Conservation (phyloP, 805 yeast species). For the Pichia manshurica region DNA sequence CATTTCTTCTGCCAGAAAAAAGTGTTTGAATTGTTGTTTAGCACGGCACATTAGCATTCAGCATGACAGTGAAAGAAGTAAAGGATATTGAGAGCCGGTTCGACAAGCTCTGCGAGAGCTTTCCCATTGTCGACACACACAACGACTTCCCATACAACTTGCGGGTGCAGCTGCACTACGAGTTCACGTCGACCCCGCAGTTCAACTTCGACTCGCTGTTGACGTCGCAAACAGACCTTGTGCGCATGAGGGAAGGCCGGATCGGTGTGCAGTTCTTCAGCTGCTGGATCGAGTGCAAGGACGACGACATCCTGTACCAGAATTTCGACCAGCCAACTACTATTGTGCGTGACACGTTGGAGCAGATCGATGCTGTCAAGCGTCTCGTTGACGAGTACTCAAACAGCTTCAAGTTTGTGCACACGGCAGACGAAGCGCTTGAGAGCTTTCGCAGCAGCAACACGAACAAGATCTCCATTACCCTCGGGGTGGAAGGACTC, state of each 20-base stretch:
- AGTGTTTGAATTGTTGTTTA: too few relatives aligned
- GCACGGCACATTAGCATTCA: too few relatives aligned
- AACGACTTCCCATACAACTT: constrained; percentile 47
- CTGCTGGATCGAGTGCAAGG: constrained; percentile 43
- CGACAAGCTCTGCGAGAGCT: constrained; percentile 14
- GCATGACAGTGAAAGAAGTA: constrained; percentile 11
- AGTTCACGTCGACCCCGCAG: constrained; percentile 22
- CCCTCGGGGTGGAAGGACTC: constrained; percentile 50
- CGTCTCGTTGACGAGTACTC: constrained; percentile 40
- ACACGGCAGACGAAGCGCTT: constrained; percentile 37
- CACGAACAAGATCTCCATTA: constrained; percentile 36
- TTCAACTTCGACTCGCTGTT: constrained; percentile 35
- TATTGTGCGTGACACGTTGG: constrained; percentile 48
- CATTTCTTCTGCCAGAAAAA: too few relatives aligned
- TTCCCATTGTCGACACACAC: constrained; percentile 46
- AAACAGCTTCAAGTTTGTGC: constrained; percentile 35
- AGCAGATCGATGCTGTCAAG: constrained; percentile 46
- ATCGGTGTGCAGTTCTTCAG: constrained; percentile 48
- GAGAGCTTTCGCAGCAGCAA: constrained; percentile 25
- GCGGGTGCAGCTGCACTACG: constrained; percentile 38
- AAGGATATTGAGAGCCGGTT: constrained; percentile 17
- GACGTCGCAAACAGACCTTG: constrained; percentile 41
- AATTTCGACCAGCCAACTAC: constrained; percentile 41
- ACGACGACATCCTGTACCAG: constrained; percentile 33
- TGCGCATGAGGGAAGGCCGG: constrained; percentile 37